Base-by-base conservation (phyloP, 495 filamentous ascomycete species). In the Podospora didyma region DNA sequence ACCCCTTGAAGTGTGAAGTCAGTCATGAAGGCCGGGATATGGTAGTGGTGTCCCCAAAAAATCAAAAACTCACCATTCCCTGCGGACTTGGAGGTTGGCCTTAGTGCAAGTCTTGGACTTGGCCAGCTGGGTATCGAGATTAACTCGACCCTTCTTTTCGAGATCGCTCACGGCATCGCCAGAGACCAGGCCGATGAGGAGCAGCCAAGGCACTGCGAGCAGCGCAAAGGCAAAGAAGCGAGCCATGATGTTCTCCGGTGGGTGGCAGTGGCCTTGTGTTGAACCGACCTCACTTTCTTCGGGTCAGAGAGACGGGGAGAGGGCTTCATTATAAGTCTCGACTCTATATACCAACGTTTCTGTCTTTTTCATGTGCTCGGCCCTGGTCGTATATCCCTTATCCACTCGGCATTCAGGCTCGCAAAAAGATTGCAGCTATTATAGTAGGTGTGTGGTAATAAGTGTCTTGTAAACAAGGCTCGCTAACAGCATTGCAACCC, bases 101-200 rank as follows among this genome's bases (percentile, higher is more conserved):
- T 73, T 73, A 21, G 74, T 78, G 60, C 78, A 81, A 5, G 72
- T 78, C 48, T 62, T 69, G 7, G 71, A 73, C 64, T 73, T 77
- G 17, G 73, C 74, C 6, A 79, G 37, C 48, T 62, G 54, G 16
- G 71, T 65, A 47, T 77, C 72, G 19, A 77, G 44, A 21, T 66
- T 66, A 0, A 72, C 57, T 37, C 70, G 54, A n/a, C 73, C 75
- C 58, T 74, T 70, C 20, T 62, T 67, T 60, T 75, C 68, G 12
- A 79, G 66, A 56, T 77, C 73, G 17, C 51, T 34, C 7, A 79
- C 74, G 2, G 70, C 73, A 60, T 79, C 76, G 23, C 62, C 73
- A 5, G 60, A 51, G 21, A 57, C 69, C 12, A 61, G 50, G 49
- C 53, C 56, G 22, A 46, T 46, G 19, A 73, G 57, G 5, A 69